Evolutionary conservation across 371 early-diverging fungal genomes (phyloP), one percentile per base, ranked within the genome.

Genomic region (Umbelopsis sp.): DNA sequence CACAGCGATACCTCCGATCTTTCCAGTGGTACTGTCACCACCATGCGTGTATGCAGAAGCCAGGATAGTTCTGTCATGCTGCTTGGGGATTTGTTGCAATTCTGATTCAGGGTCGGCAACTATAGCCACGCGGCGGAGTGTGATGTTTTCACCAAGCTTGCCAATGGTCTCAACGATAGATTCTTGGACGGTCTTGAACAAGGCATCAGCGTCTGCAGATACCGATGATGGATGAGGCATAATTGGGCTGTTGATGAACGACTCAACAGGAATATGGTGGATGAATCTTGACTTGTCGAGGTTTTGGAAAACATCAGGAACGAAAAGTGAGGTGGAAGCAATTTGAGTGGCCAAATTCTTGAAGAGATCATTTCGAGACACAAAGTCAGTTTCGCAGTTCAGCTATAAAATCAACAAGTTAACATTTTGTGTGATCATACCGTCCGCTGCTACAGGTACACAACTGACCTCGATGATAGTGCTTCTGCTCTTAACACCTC

Each of bases 331-430:
- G 0, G 91, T 89, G 1, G 84, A 81, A 0, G 94, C 93, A 62
- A 93, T 89, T 63, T 84, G 82, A 16, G 85, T 75, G 32, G 93
- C 95, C 51, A 95, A 86, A 38, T 88, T 81, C 63, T 88, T 87
- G 80, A 97, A 97, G n/a, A 91, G 81, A 45, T 84, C 85, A 71
- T 91, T 91, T 68, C 94, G 87, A 11, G 95, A 91, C 9, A 96
- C 98, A 84, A 97, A 97, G 76, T 97, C 98, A 0, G 98, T 96
- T 78, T 97, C 98, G 70, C 95, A 94, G 80, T 93, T 92, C 65
- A 94, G 73, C 89, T 94, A 41, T 41, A 11, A 16, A 5, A 79
- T 70, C 0, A 16, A 35, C 3, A 18, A 32, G 44, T 75, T 63
- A 29, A 35, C 29, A 29, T 29, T 11, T 50, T 5, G 69, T 9